Evolutionary conservation across 2,329 filamentous ascomycete genomes (phyloP).

Genomic region (Arthrobotrys musiformis): DNA sequence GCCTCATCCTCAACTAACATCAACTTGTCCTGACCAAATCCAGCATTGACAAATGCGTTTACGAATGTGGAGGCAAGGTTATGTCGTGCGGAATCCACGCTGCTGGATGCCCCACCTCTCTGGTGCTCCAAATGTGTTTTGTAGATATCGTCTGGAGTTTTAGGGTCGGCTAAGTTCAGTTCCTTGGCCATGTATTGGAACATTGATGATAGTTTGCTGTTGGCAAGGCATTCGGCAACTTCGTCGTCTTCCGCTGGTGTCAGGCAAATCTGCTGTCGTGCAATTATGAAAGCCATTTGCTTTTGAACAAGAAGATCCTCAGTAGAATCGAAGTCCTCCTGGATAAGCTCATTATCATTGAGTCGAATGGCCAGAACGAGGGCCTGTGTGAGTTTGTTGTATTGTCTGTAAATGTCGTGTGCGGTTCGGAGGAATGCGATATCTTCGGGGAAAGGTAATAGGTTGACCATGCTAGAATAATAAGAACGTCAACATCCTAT

Average conservation of each 20-base stretch:
- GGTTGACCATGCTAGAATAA: constrained; percentile 81
- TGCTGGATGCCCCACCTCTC: constrained; percentile 83
- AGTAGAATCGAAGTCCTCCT: constrained; percentile 81
- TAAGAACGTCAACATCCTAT: neutral
- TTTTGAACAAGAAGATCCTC: constrained; percentile 85
- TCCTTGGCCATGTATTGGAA: constrained; percentile 96
- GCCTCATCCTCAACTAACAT: constrained; percentile 92
- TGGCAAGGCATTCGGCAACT: constrained; percentile 84
- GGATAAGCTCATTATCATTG: constrained; percentile 85
- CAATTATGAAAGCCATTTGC: constrained; percentile 92
- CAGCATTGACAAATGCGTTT: constrained; percentile 95
- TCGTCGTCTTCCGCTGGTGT: constrained; percentile 73
- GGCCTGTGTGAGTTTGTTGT: constrained; percentile 92
- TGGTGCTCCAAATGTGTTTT: constrained; percentile 98
- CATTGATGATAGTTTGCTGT: constrained; percentile 86
- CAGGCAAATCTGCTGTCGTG: constrained; percentile 87
- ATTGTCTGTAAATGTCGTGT: constrained; percentile 91
- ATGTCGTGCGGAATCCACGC: constrained; percentile 93
- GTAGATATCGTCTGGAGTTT: constrained; percentile 98
- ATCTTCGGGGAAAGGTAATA: constrained; percentile 97
- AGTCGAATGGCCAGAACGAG: constrained; percentile 93
- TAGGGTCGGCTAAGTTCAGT: constrained; percentile 94
- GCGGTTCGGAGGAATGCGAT: constrained; percentile 92
- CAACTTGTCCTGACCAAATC: constrained; percentile 95
- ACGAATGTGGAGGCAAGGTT: constrained; percentile 96